Base-by-base conservation (phyloP, 169 alveolate species). In the Cryptosporidium sp. region DNA sequence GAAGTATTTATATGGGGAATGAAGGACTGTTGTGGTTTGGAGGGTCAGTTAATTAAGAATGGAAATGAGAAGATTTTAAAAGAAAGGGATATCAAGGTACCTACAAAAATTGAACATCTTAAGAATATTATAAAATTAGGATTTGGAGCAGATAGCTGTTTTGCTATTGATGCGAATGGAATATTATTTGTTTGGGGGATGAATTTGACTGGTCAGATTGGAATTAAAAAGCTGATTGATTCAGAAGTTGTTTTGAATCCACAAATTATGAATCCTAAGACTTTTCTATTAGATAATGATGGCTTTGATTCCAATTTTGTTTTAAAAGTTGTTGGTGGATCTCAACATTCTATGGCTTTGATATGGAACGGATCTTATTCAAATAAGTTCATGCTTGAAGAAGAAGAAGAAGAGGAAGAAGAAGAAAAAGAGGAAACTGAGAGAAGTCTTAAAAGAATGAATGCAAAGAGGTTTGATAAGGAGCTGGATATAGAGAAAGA, bases 1-100 rank as follows among this genome's bases (percentile, higher is more conserved):
- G 93, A 92, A 56, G 70, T 95, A 35, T 95, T 85, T 84, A 89
- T 92, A 14, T 95, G 97, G 97, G 97, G 97, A 18, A 95, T 92
- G 84, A 84, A 72, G 44, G 94, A 92, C 18, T 89, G 92, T 44
- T 87, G 92, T 60, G 93, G 93, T 4, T 73, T 85, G 85, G 93
- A 92, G 68, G 18, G 14, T 39, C 70, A 60, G 29, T 7, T 39
- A 37, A 58, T 52, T 12, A 56, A 56, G 18, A 73, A 35, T 37
- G 39, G 53, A 37, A 26, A 35, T 37, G 71, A 53, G 12, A 37
- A 18, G 7, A 8, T 14, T 7, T 23, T 3, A 35, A 39, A 33
- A 3, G 75, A 80, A 2, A 80, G 68, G n/a, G 89, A 80, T 58
- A 80, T 80, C 1, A 80, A 39, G 62, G 33, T 42, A 9, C 89